These are phyloP conservation scores for Vairimorpha necatrix DNA, from an alignment of 371 early-diverging fungal genomes.

Conservation along the genomic window DNA sequence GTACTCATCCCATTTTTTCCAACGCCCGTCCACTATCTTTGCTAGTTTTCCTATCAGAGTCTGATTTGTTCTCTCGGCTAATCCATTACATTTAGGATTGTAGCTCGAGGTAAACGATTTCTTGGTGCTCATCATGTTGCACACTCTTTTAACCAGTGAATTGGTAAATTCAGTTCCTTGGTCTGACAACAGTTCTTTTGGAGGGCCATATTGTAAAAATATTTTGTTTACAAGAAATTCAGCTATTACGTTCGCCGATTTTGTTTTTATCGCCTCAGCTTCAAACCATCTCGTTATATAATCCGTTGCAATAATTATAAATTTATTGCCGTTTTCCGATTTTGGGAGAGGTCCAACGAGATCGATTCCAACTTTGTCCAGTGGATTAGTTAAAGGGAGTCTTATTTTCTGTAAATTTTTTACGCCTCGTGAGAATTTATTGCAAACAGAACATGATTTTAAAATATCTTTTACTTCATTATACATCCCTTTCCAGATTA, in stretches of 20 bases:
- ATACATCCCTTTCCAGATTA: not conserved
- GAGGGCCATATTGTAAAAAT: slow-evolving; percentile 49
- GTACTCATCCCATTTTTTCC: slow-evolving; percentile 30
- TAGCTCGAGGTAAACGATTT: too few species aligned
- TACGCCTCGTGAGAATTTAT: not conserved
- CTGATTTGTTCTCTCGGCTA: too few species aligned
- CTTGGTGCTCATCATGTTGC: not conserved
- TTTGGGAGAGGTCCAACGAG: slow-evolving; percentile 61
- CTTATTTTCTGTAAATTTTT: not conserved
- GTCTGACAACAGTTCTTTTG: slow-evolving; percentile 60
- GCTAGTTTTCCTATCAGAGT: too few species aligned
- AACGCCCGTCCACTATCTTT: slow-evolving; percentile 1
- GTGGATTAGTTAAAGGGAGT: not conserved
- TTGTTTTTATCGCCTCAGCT: slow-evolving; percentile 56
- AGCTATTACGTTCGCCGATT: slow-evolving; percentile 50
- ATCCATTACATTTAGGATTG: too few species aligned
- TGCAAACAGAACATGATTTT: not conserved
- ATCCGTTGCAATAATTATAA: slow-evolving; percentile 65
- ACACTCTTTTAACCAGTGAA: not conserved
- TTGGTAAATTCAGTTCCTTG: slow-evolving; percentile 58
- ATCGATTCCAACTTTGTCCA: slow-evolving; percentile 62
- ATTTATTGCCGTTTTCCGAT: slow-evolving; percentile 54
- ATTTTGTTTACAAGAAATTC: slow-evolving; percentile 45
- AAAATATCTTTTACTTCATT: not conserved
- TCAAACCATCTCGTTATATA: slow-evolving; percentile 63